These are phyloP conservation scores for Priceomyces medius DNA, from an alignment of 805 yeast species.

Conservation along the genomic window DNA sequence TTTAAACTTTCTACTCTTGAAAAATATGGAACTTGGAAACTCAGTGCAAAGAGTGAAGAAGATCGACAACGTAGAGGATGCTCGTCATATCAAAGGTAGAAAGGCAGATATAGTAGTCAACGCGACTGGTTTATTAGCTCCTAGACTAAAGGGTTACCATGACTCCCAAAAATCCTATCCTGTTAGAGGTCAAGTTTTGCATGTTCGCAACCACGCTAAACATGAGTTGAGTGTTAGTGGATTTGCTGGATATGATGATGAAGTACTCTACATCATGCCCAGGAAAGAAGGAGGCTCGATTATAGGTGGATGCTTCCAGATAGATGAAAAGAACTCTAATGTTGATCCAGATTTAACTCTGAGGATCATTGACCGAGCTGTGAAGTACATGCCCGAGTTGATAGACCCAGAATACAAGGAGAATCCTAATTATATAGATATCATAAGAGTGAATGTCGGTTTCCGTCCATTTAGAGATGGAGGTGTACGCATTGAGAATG, in stretches of 20 bases:
- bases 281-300: constrained; percentile 71
- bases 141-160: constrained; percentile 43
- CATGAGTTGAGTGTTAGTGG: constrained; percentile 33
- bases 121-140: constrained; percentile 54
- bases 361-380: constrained; percentile 49
- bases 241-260: constrained; percentile 35
- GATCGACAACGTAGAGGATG: constrained; percentile 48
- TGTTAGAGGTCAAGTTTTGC: constrained; percentile 59
- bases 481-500: constrained; percentile 35
- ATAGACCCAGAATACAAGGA: constrained; percentile 24
- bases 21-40: constrained; percentile 48
- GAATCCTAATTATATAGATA: constrained; percentile 29
- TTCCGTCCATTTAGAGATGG: constrained; percentile 38
- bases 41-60: constrained; percentile 39
- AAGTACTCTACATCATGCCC: constrained; percentile 62
- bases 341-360: constrained; percentile 45
- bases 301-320: constrained; percentile 53
- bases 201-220: constrained; percentile 44
- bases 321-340: constrained; percentile 13
- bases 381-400: constrained; percentile 38
- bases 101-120: constrained; percentile 55
- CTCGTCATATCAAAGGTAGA: constrained; percentile 35
- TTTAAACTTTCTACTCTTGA: constrained; percentile 49
- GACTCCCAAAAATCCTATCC: constrained; percentile 45
- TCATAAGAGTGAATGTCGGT: constrained; percentile 35